A percentile compares a stretch with the other conserved stretches of the same genome.
phyloP scores from a whole-genome alignment of 129 eudicot genomes.

The Artemisia tridentata region DNA sequence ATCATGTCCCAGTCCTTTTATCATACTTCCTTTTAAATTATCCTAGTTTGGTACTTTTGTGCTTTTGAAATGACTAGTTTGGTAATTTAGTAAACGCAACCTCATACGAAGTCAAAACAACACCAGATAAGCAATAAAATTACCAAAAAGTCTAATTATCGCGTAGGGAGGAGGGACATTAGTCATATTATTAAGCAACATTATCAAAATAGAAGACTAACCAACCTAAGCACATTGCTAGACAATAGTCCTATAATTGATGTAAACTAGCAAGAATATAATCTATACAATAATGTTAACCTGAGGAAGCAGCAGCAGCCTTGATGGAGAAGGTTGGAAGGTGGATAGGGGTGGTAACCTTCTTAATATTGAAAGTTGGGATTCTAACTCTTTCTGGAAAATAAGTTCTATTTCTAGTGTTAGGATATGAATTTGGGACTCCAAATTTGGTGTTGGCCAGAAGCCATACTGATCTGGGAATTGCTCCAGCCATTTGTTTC shows the following conservation, averaged over 20 bases:
- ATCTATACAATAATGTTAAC: constrained; percentile 21
- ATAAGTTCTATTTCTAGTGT: constrained; percentile 22
- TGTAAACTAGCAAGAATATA: background rate
- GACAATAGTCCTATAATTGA: background rate
- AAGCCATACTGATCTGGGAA: constrained; percentile 30
- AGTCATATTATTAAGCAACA: no score
- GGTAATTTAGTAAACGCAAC: no score
- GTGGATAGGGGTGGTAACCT: constrained; percentile 10
- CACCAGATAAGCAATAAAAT: no score
- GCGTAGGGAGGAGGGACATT: no score
- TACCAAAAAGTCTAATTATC: no score
- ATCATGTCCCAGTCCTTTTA: no score
- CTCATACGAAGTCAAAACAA: no score
- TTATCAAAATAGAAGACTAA: no score
- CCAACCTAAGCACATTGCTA: no score
- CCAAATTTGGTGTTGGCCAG: constrained; percentile 17
- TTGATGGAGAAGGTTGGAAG: constrained; percentile 35
- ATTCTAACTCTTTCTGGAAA: constrained; percentile 21
- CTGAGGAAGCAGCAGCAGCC: constrained; percentile 60
- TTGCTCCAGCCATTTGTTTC: constrained; percentile 31
- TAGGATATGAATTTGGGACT: constrained; percentile 22
- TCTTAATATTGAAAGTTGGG: constrained; percentile 11
- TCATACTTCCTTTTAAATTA: no score
- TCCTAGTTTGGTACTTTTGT: no score
- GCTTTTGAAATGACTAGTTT: no score